Evolutionary conservation across 805 yeast genomes (phyloP).

Genomic region (Hanseniaspora hatyaiensis): DNA sequence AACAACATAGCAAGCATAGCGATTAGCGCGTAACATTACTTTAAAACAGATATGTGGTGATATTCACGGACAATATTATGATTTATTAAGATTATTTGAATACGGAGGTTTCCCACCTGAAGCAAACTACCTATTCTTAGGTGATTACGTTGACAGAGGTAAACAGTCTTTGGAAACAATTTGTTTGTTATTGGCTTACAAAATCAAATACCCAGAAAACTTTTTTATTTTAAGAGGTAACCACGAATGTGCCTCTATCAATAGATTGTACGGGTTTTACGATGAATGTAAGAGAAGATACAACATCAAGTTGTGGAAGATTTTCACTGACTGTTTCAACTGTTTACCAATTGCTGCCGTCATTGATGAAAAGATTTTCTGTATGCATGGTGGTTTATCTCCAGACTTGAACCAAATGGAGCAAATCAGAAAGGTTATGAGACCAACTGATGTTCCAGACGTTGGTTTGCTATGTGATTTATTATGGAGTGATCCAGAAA

Average conservation of each 20-base stretch:
- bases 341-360: conserved; percentile 98
- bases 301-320: conserved; percentile 96
- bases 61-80: conserved; percentile 97
- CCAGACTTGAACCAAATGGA: conserved; percentile 98
- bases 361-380: conserved; percentile 92
- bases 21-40: no score
- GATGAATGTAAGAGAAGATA: conserved; percentile 98
- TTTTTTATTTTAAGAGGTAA: conserved; percentile 94
- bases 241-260: conserved; percentile 96
- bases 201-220: conserved; percentile 96
- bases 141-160: conserved; percentile 98
- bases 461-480: conserved; percentile 92
- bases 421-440: conserved; percentile 95
- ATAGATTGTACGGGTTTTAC: conserved; percentile 94
- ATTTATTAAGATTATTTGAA: conserved; percentile 85
- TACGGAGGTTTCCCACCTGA: conserved; percentile 99
- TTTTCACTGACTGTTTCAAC: conserved; percentile 96
- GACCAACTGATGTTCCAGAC: conserved; percentile 98
- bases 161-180: conserved; percentile 94
- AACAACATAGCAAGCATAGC: background rate
- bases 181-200: conserved; percentile 85
- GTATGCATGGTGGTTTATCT: conserved; percentile 98
- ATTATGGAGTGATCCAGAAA: conserved; percentile 97
- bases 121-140: conserved; percentile 87
- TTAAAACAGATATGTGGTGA: conserved; percentile 79